Percentiles rank a stretch among this genome's conserved stretches.
Evolutionary conservation across 331 rosid genomes (phyloP).

Genomic region (Arachis monticola): DNA sequence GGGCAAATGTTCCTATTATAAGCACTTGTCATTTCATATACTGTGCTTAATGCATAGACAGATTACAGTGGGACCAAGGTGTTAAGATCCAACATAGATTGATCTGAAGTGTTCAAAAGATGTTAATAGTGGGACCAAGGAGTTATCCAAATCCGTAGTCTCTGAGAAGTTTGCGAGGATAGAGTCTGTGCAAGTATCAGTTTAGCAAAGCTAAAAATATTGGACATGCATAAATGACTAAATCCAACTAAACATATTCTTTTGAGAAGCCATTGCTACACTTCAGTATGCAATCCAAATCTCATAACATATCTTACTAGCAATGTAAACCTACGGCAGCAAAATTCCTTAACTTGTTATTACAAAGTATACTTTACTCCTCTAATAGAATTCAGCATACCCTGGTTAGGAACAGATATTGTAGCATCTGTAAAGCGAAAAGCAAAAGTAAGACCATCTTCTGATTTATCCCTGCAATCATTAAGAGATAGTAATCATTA

Average conservation of each 20-base stretch:
- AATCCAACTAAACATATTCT: conserved; percentile 16
- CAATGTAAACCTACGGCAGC: conserved; percentile 14
- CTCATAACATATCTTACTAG: conserved; percentile 6
- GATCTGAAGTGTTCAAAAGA: conserved; percentile 6
- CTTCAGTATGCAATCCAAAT: conserved; percentile 12
- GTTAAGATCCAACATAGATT: not conserved
- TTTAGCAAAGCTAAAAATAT: conserved; percentile 18
- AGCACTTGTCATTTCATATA: not conserved
- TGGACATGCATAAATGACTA: not conserved
- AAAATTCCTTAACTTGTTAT: conserved; percentile 4
- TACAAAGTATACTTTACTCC: conserved; percentile 19
- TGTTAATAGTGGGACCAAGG: not conserved
- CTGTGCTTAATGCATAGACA: conserved; percentile 3
- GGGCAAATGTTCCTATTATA: conserved; percentile 21
- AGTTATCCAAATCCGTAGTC: conserved; percentile 1
- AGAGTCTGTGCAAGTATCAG: not conserved
- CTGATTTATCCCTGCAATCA: conserved; percentile 77
- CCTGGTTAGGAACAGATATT: conserved; percentile 83
- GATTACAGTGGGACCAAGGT: not conserved
- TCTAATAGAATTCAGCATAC: conserved; percentile 49
- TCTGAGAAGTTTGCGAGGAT: not conserved
- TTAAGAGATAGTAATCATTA: conserved; percentile 27
- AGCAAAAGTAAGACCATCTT: conserved; percentile 95
- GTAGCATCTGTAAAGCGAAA: conserved; percentile 98
- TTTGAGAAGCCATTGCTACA: conserved; percentile 7